Conservation (phyloP, 352 stramenopile genomes). For the Pilasporangium apinafurcum region DNA sequence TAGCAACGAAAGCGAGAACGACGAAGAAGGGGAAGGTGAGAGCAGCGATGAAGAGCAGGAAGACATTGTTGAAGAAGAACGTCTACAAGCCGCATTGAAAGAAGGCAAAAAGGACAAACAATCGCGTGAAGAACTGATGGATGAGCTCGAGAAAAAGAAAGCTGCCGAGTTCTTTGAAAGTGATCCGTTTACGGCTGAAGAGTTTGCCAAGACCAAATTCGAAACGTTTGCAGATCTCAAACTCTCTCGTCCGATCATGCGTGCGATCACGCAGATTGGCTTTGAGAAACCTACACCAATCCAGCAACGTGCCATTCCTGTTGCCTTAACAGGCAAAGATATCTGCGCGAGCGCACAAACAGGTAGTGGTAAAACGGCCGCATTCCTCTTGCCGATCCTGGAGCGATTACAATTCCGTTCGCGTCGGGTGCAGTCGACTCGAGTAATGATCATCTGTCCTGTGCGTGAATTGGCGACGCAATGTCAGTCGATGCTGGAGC, state of each 20-base stretch:
- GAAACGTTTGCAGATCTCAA: constrained; percentile 96
- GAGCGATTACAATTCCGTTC: constrained; percentile 95
- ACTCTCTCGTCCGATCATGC: constrained; percentile 95
- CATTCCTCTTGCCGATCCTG: constrained; percentile 97
- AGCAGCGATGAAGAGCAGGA: constrained; percentile 49
- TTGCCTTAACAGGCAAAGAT: constrained; percentile 94
- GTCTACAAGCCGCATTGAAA: constrained; percentile 59
- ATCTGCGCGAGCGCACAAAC: constrained; percentile 97
- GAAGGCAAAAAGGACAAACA: constrained; percentile 43
- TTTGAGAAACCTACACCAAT: constrained; percentile 96
- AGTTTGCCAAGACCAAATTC: constrained; percentile 80
- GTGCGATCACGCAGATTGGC: constrained; percentile 94
- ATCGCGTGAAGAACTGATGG: constrained; percentile 51
- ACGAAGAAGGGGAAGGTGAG: constrained; percentile 21
- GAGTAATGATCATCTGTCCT: constrained; percentile 96
- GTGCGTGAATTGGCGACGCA: constrained; percentile 97
- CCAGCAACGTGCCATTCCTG: constrained; percentile 91
- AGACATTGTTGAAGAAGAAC: constrained; percentile 71
- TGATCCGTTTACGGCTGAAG: constrained; percentile 69
- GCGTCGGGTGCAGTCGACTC: constrained; percentile 80
- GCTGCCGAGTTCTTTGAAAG: constrained; percentile 78
- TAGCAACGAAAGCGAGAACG: constrained; percentile 4
- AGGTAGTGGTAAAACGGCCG: constrained; percentile 97
- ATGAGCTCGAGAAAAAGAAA: constrained; percentile 77
- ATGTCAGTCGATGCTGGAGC: constrained; percentile 93